Conservation (phyloP, 2,329 filamentous ascomycete genomes). For the Trichoderma sp. region DNA sequence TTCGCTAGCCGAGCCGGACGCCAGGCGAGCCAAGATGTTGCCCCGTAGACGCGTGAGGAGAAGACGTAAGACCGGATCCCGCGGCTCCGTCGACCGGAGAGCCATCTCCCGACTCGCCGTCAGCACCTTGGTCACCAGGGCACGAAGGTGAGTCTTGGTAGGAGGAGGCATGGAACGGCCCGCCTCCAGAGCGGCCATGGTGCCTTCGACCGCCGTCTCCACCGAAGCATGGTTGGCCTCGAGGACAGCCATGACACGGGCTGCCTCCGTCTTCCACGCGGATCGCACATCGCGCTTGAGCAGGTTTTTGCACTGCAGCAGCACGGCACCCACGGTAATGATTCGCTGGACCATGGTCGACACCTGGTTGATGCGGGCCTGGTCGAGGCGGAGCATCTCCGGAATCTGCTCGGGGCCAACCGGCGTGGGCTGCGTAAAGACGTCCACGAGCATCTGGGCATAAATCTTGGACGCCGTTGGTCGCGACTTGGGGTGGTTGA, state of each 20-base stretch:
- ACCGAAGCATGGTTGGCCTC: slow-evolving; percentile 53
- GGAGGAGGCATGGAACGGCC: slow-evolving; percentile 64
- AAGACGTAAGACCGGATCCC: slow-evolving; percentile 61
- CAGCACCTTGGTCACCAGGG: slow-evolving; percentile 56
- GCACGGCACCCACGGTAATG: slow-evolving; percentile 69
- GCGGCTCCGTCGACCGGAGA: slow-evolving; percentile 41
- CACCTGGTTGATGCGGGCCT: slow-evolving; percentile 54
- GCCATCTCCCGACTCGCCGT: slow-evolving; percentile 49
- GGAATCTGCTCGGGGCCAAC: slow-evolving; percentile 58
- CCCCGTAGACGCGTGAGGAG: slow-evolving; percentile 65
- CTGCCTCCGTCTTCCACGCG: slow-evolving; percentile 73
- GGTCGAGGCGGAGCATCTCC: slow-evolving; percentile 71
- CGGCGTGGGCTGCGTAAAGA: slow-evolving; percentile 66
- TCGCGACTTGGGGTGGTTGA: slow-evolving; percentile 60
- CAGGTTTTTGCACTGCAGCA: slow-evolving; percentile 78
- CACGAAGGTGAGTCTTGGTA: slow-evolving; percentile 58
- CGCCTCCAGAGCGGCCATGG: slow-evolving; percentile 61
- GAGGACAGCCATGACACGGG: slow-evolving; percentile 67
- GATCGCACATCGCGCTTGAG: slow-evolving; percentile 76
- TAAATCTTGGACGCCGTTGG: slow-evolving; percentile 71
- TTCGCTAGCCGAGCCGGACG: slow-evolving; percentile 65
- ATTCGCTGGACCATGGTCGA: slow-evolving; percentile 51
- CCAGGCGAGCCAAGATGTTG: slow-evolving; percentile 64
- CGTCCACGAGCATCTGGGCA: slow-evolving; percentile 70
- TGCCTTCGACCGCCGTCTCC: slow-evolving; percentile 57